These are phyloP conservation scores for Boletus sp. DNA, from an alignment of 1,284 basidiomycete species.

Conservation along the genomic window DNA sequence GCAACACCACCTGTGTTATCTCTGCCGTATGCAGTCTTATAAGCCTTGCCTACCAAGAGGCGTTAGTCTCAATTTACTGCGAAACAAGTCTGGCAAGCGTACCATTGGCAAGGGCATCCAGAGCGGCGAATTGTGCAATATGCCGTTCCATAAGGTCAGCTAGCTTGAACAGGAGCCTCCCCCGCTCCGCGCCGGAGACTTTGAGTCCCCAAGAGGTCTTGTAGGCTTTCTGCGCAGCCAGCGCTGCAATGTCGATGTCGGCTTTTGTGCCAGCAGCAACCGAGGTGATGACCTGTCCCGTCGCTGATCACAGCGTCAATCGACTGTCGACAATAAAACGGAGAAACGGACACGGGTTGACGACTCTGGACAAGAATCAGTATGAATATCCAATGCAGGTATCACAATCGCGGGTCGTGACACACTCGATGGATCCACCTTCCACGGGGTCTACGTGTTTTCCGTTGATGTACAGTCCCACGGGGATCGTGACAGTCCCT, in stretches of 20 bases:
- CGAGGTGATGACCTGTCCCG: slow-evolving; percentile 24
- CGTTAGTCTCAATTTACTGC: not conserved
- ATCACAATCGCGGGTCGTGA: not conserved
- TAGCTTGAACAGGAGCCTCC: slow-evolving; percentile 56
- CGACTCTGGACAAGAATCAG: slow-evolving; percentile 15
- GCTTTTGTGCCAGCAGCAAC: slow-evolving; percentile 22
- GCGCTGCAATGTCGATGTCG: slow-evolving; percentile 28
- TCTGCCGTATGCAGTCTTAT: slow-evolving; percentile 47
- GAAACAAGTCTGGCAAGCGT: not conserved
- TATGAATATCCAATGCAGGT: not conserved
- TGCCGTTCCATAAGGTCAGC: slow-evolving; percentile 66
- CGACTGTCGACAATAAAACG: not conserved
- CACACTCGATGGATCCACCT: slow-evolving; percentile 27
- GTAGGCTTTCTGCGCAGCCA: slow-evolving; percentile 51
- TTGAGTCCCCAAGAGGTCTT: slow-evolving; percentile 53
- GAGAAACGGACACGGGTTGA: slow-evolving; percentile 22
- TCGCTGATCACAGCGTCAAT: slow-evolving; percentile 15
- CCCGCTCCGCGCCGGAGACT: slow-evolving; percentile 54
- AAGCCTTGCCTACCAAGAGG: slow-evolving; percentile 44
- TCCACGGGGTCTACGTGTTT: slow-evolving; percentile 24
- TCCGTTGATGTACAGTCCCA: slow-evolving; percentile 32
- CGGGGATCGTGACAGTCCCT: slow-evolving; percentile 22
- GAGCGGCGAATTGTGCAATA: slow-evolving; percentile 59
- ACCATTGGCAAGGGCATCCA: slow-evolving; percentile 64
- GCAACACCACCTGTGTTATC: slow-evolving; percentile 52